Conservation (phyloP, 306 rosid genomes). For the Gastrolobium bilobum region DNA sequence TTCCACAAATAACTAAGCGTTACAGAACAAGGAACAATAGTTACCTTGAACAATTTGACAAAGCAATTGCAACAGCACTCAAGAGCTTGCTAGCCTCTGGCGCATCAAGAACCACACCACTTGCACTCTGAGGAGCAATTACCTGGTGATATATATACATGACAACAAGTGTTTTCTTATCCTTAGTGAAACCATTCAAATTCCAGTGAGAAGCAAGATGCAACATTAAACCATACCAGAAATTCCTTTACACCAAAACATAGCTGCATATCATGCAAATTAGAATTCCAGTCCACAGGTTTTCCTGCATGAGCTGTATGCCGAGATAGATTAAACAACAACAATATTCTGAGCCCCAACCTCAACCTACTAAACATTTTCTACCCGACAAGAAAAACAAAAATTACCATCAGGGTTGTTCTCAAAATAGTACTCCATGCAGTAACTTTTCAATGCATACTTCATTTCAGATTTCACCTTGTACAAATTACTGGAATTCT, state of each 20-base stretch:
- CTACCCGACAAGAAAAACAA: not conserved
- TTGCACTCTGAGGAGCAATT: constrained; percentile 96
- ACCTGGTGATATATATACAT: constrained; percentile 60
- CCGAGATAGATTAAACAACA: constrained; percentile 39
- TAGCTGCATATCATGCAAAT: constrained; percentile 81
- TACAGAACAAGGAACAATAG: constrained; percentile 33
- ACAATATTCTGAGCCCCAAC: constrained; percentile 30
- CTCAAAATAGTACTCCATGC: constrained; percentile 85
- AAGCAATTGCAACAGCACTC: constrained; percentile 97
- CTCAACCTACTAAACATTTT: constrained; percentile 14
- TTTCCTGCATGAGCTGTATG: constrained; percentile 61
- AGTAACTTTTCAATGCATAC: constrained; percentile 77
- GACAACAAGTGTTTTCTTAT: constrained; percentile 42
- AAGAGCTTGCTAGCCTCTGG: constrained; percentile 98
- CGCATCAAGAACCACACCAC: constrained; percentile 94
- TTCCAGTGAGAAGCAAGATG: constrained; percentile 33
- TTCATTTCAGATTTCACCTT: constrained; percentile 90
- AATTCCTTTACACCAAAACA: constrained; percentile 94
- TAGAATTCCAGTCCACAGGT: constrained; percentile 65
- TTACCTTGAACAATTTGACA: constrained; percentile 94
- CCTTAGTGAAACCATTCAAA: constrained; percentile 28
- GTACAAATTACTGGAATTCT: constrained; percentile 64
- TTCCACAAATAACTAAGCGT: constrained; percentile 40
- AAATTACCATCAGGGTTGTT: constrained; percentile 64
- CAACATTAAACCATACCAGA: constrained; percentile 68